These are phyloP conservation scores for Dicorynia guianensis DNA, from an alignment of 306 rosid species.

Conservation along the genomic window DNA sequence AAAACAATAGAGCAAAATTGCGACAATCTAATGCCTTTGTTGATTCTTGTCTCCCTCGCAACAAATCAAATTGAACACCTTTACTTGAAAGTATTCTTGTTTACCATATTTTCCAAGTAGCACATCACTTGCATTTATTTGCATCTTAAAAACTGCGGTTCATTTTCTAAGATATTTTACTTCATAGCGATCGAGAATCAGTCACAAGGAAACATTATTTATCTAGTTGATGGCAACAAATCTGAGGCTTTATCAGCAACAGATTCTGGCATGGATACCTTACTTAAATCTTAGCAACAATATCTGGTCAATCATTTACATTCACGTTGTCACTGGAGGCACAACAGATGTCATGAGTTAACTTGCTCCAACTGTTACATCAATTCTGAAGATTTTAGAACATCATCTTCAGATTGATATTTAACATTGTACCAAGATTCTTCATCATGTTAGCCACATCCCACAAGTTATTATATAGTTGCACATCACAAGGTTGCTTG, in stretches of 20 bases:
- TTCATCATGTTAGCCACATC: constrained; percentile 28
- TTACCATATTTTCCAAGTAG: not conserved
- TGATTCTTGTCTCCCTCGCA: not conserved
- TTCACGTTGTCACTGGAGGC: constrained; percentile 12
- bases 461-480: constrained; percentile 11
- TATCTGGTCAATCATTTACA: constrained; percentile 32
- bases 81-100: not conserved
- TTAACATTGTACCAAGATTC: constrained; percentile 21
- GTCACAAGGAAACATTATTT: too few species aligned
- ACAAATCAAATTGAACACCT: not conserved
- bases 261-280: not conserved
- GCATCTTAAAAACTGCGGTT: not conserved
- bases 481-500: too few species aligned
- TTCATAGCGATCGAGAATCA: too few species aligned
- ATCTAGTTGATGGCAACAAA: not conserved
- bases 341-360: constrained; percentile 37
- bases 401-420: constrained; percentile 31
- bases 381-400: constrained; percentile 29
- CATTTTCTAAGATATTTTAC: not conserved
- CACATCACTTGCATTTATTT: not conserved
- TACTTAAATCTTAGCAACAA: not conserved
- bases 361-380: constrained; percentile 30
- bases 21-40: not conserved
- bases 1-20: too few species aligned
- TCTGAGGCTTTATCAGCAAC: not conserved